These are phyloP conservation scores for Thamnidium elegans DNA, from an alignment of 192 early-diverging fungal species.

Conservation along the genomic window DNA sequence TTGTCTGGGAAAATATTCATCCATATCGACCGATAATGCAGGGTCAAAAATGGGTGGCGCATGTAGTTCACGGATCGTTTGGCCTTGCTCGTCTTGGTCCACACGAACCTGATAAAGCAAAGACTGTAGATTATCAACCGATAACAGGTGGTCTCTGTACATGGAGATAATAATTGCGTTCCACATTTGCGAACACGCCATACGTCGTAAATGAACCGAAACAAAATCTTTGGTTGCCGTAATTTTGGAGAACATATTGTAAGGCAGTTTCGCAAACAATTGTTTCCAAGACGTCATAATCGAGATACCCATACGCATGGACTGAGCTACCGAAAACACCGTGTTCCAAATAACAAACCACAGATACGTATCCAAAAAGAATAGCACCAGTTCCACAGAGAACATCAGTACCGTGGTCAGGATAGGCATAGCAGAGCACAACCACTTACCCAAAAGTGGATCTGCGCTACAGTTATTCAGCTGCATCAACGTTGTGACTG, in stretches of 20 bases:
- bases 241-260: conserved; percentile 64
- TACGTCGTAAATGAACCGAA: conserved; percentile 59
- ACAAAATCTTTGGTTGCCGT: conserved; percentile 58
- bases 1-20: conserved; percentile 47
- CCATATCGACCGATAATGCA: conserved; percentile 42
- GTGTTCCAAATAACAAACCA: conserved; percentile 77
- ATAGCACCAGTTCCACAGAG: conserved; percentile 58
- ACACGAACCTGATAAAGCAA: conserved; percentile 58
- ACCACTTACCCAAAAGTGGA: conserved; percentile 41
- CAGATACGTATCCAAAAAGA: conserved; percentile 73
- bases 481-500: conserved; percentile 33
- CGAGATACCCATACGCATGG: conserved; percentile 63
- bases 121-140: conserved; percentile 61
- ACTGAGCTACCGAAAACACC: conserved; percentile 60
- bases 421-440: conserved; percentile 53
- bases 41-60: conserved; percentile 22
- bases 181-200: conserved; percentile 69
- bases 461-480: conserved; percentile 42
- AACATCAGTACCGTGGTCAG: conserved; percentile 59
- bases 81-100: conserved; percentile 44
- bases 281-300: conserved; percentile 70
- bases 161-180: conserved; percentile 68
- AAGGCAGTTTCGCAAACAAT: conserved; percentile 60
- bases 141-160: conserved; percentile 66
- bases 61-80: conserved; percentile 12